Base-by-base conservation (phyloP, 2,329 filamentous ascomycete species). In the Clarireedia sp. region DNA sequence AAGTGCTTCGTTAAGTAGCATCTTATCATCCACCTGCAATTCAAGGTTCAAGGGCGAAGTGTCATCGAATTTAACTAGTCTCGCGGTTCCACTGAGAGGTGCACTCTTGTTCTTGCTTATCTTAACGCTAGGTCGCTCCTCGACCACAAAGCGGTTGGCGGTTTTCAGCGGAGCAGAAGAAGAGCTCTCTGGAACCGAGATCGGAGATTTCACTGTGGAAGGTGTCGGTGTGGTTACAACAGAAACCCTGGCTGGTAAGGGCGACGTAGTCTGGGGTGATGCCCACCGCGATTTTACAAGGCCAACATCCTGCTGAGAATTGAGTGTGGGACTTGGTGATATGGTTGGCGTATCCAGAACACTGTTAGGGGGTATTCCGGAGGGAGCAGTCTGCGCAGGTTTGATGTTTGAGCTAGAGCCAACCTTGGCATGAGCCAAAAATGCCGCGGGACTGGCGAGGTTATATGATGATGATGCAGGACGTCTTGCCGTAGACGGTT, bases 1-100 rank as follows among this genome's bases (percentile, higher is more conserved):
- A 8, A 56, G 23, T 26, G 24, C 10, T 5, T 61, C 60, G 36
- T 45, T 43, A 3, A 60, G 21, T n/a, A 60, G 10, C 2, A 58
- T 5, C 14, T 36, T 49, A 3, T 37, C 36, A 3, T 43, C 37
- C 8, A 43, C 7, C 19, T 43, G 19, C 38, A 56, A 7, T 46
- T 56, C 43, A n/a, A 56, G 41, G 12, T 12, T 26, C 7, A 54
- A 46, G 37, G 24, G 54, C 19, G 36, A 37, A 37, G 6, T 16
- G 7, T 54, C 7, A 29, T 54, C 36, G n/a, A 19, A 26, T 26
- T 48, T 54, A 23, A 56, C 24, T 2, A 56, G 43, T 19, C 17
- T 26, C 16, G n/a, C 43, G 37, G 7, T 29, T 48, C 43, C 54
- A 9, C 6, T 4, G n/a, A 26, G 45, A 16, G 7, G 9, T 17